These are phyloP conservation scores for Russula brevipes DNA, from an alignment of 768 basidiomycete genomes.

Conservation along the genomic window DNA sequence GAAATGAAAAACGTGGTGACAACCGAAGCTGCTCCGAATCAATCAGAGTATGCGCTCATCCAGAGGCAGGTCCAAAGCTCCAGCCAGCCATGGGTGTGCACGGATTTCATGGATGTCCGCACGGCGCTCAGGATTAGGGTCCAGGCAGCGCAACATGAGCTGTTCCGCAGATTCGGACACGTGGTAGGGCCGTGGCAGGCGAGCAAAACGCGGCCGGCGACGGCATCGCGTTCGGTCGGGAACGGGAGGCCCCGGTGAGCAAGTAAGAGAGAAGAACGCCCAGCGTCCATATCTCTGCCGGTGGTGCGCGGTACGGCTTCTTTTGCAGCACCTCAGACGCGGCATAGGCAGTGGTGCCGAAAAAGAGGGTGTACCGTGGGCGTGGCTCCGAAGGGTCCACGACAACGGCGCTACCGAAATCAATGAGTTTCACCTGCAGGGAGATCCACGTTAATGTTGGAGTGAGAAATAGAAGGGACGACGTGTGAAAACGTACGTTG, in stretches of 20 bases:
- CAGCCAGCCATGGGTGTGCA: constrained; percentile 74
- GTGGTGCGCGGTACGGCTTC: constrained; percentile 84
- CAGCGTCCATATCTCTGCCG: constrained; percentile 94
- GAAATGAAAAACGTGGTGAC: constrained; percentile 11
- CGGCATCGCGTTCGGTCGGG: constrained; percentile 77
- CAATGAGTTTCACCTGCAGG: constrained; percentile 83
- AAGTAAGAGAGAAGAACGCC: constrained; percentile 94
- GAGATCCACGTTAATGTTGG: constrained; percentile 20
- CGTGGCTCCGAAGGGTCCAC: constrained; percentile 57
- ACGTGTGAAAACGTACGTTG: constrained; percentile 42
- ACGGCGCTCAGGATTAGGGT: constrained; percentile 74
- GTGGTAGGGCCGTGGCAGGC: constrained; percentile 22
- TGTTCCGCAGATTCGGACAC: constrained; percentile 42
- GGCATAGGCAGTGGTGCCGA: constrained; percentile 93
- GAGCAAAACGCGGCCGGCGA: constrained; percentile 57
- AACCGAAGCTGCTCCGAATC: background rate
- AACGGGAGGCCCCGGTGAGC: constrained; percentile 93
- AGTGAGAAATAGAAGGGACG: background rate
- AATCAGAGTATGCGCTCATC: constrained; percentile 20
- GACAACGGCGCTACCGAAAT: constrained; percentile 87
- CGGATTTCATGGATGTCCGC: constrained; percentile 79
- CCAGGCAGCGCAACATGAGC: constrained; percentile 72
- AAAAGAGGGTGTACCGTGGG: constrained; percentile 74
- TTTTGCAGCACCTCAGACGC: constrained; percentile 90
- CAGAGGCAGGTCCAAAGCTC: constrained; percentile 29